phyloP scores from a whole-genome alignment of 306 rosid genomes.

The Rosa chinensis region DNA sequence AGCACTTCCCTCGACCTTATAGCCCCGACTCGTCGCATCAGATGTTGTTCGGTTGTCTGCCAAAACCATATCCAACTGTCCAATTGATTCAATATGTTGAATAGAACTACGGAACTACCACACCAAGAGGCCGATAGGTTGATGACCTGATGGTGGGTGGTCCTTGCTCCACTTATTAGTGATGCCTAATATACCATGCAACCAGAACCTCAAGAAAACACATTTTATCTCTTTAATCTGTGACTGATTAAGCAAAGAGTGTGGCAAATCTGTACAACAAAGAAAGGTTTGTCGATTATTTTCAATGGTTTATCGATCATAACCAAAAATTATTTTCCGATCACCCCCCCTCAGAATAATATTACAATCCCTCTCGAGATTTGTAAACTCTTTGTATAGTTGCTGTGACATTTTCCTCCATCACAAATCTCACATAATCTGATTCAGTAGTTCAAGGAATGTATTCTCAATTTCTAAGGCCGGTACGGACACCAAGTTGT shows the following conservation, averaged over 20 bases:
- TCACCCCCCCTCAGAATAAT: neutral
- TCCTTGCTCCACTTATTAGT: slow-evolving; percentile 19
- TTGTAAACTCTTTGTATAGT: neutral
- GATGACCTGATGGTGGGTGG: slow-evolving; percentile 12
- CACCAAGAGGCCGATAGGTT: neutral
- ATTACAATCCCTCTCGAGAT: neutral
- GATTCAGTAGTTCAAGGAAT: neutral
- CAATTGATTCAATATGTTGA: slow-evolving; percentile 15
- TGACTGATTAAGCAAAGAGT: neutral
- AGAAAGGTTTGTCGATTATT: neutral
- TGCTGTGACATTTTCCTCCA: neutral
- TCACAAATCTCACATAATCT: neutral
- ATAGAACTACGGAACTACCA: neutral
- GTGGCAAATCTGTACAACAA: neutral
- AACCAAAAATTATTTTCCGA: neutral
- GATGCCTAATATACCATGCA: neutral
- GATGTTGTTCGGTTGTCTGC: slow-evolving; percentile 16
- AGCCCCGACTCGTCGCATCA: slow-evolving; percentile 6
- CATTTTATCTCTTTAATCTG: neutral
- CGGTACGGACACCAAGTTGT: slow-evolving; percentile 1
- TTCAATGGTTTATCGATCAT: neutral
- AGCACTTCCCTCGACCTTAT: neutral
- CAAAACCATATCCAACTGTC: slow-evolving; percentile 11
- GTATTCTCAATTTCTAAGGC: neutral
- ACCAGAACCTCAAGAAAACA: neutral